phyloP scores from a whole-genome alignment of 345 rosid species.

The Pistacia atlantica region DNA sequence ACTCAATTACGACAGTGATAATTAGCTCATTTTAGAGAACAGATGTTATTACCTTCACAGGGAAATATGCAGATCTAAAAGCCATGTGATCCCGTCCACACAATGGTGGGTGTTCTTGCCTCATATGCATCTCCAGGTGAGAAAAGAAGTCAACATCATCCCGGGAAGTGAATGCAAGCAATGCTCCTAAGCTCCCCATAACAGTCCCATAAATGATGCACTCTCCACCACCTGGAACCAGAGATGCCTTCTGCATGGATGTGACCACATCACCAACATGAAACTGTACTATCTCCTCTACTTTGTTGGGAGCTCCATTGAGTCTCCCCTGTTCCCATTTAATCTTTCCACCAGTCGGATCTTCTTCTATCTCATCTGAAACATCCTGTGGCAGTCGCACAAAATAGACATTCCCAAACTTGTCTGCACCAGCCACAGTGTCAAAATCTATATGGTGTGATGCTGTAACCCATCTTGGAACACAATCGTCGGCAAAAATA shows the following conservation, averaged over 20 bases:
- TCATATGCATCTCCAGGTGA: conserved; percentile 97
- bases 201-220: conserved; percentile 87
- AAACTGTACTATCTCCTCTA: conserved; percentile 95
- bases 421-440: conserved; percentile 96
- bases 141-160: conserved; percentile 98
- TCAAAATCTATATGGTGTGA: conserved; percentile 89
- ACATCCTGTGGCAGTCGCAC: conserved; percentile 89
- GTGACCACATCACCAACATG: conserved; percentile 88
- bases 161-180: conserved; percentile 89
- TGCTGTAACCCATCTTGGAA: conserved; percentile 98
- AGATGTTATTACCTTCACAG: conserved; percentile 68
- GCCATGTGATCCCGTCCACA: conserved; percentile 92
- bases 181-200: conserved; percentile 93
- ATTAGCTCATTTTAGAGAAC: background rate
- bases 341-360: conserved; percentile 95
- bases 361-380: conserved; percentile 97
- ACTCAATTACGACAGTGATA: background rate
- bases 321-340: conserved; percentile 99
- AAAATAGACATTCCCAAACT: conserved; percentile 90
- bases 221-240: conserved; percentile 95
- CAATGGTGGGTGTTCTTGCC: conserved; percentile 97
- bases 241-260: conserved; percentile 84
- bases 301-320: conserved; percentile 96
- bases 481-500: conserved; percentile 91
- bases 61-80: conserved; percentile 93